phyloP scores from a whole-genome alignment of 2,329 filamentous ascomycete species.

The Amphichorda felina region DNA sequence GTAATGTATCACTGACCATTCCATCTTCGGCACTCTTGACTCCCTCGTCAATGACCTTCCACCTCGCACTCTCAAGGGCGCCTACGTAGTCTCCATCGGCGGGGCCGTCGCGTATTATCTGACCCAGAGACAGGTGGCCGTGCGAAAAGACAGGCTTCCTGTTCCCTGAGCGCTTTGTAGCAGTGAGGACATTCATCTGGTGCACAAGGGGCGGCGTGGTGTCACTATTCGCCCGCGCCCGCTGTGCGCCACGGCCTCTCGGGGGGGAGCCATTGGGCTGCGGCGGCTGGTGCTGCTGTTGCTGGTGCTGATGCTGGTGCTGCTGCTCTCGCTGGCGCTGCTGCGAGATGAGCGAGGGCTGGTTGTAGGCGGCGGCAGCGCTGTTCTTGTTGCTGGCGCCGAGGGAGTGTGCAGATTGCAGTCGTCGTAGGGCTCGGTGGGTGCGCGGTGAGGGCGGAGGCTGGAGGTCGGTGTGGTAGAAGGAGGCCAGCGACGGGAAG shows the following conservation, averaged over 20 bases:
- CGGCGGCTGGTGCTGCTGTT: conserved; percentile 39
- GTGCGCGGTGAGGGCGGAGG: conserved; percentile 50
- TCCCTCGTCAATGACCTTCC: conserved; percentile 64
- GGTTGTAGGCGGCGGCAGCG: conserved; percentile 10
- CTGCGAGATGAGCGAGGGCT: conserved; percentile 50
- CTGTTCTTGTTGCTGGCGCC: conserved; percentile 24
- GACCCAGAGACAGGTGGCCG: conserved; percentile 53
- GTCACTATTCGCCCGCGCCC: conserved; percentile 61
- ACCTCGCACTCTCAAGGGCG: conserved; percentile 58
- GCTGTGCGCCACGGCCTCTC: conserved; percentile 8
- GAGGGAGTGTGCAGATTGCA: conserved; percentile 64
- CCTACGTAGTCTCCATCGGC: conserved; percentile 55
- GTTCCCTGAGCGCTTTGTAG: conserved; percentile 24
- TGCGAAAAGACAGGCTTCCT: conserved; percentile 35
- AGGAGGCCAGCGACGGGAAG: background rate
- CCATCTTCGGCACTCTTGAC: conserved; percentile 69
- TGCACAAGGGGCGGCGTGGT: conserved; percentile 32
- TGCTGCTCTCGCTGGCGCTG: conserved; percentile 38
- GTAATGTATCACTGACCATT: conserved; percentile 46
- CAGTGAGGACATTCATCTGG: conserved; percentile 21
- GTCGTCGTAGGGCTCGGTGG: conserved; percentile 56
- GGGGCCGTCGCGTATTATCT: conserved; percentile 70
- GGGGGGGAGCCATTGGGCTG: conserved; percentile 24
- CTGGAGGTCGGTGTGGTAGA: conserved; percentile 29
- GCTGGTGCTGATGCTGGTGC: conserved; percentile 11